These are phyloP conservation scores for Ogataea polymorpha DNA, from an alignment of 805 yeast genomes.

Conservation along the genomic window DNA sequence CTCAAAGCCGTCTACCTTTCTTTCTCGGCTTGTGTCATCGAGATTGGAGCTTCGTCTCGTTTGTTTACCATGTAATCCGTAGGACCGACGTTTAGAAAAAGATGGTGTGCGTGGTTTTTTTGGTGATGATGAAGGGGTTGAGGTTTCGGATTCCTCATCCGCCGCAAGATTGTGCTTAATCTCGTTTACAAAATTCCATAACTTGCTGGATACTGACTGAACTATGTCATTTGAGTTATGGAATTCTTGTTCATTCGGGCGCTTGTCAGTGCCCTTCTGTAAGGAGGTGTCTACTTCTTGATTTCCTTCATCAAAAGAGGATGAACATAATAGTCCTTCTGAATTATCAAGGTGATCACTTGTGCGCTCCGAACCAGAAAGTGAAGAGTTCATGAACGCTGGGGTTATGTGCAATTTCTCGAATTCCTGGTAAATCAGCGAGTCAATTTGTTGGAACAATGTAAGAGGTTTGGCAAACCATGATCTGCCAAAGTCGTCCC, in stretches of 20 bases:
- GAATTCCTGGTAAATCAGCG: conserved; percentile 60
- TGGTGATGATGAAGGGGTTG: conserved; percentile 13
- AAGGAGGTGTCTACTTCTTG: too few species aligned
- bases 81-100: conserved; percentile 28
- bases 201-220: conserved; percentile 38
- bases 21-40: background rate
- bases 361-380: background rate
- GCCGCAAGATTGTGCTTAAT: conserved; percentile 35
- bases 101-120: conserved; percentile 28
- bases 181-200: conserved; percentile 52
- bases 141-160: conserved; percentile 14
- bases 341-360: too few species aligned
- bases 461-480: conserved; percentile 52
- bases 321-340: too few species aligned
- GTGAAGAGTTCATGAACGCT: conserved; percentile 20
- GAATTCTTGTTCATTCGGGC: too few species aligned
- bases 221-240: conserved; percentile 28
- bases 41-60: conserved; percentile 9
- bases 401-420: conserved; percentile 45
- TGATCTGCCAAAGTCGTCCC: conserved; percentile 20
- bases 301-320: too few species aligned
- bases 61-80: conserved; percentile 25
- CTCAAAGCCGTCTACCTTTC: too few species aligned
- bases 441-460: conserved; percentile 65
- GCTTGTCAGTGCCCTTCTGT: too few species aligned